phyloP scores from a whole-genome alignment of 306 rosid species.

The Vigna trinervia region DNA sequence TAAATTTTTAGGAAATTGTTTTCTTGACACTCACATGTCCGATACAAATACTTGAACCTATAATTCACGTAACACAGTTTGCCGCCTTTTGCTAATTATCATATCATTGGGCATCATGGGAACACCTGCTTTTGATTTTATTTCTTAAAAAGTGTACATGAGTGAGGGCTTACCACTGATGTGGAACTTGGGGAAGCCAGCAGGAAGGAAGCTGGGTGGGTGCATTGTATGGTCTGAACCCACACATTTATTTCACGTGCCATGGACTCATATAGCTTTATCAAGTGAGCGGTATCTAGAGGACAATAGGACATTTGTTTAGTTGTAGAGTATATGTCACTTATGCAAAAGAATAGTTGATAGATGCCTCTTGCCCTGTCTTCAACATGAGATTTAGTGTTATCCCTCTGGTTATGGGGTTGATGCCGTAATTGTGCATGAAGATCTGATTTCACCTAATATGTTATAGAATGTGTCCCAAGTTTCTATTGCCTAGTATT shows the following conservation, averaged over 20 bases:
- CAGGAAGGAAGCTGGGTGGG: background rate
- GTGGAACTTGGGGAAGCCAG: constrained; percentile 11
- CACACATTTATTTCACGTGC: background rate
- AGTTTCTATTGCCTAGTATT: constrained; percentile 24
- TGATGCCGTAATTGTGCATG: constrained; percentile 23
- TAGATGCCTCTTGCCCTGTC: constrained; percentile 16
- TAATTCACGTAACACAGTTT: constrained; percentile 11
- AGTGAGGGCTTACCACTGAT: background rate
- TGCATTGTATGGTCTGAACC: background rate
- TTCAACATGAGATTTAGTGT: constrained; percentile 7
- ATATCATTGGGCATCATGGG: background rate
- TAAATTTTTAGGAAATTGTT: constrained; percentile 1
- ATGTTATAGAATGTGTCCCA: constrained; percentile 26
- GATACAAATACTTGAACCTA: background rate
- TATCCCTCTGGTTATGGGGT: constrained; percentile 23
- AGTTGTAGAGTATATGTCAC: background rate
- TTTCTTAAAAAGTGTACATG: background rate
- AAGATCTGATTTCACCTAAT: constrained; percentile 26
- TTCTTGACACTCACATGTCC: background rate
- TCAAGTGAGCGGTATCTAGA: background rate
- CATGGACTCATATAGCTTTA: background rate
- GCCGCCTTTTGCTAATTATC: background rate
- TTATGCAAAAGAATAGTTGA: constrained; percentile 23
- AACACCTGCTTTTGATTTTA: background rate
- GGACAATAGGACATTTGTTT: background rate